These are phyloP conservation scores for Hypoxylon sp. DNA, from an alignment of 2,329 filamentous ascomycete genomes.

Conservation along the genomic window DNA sequence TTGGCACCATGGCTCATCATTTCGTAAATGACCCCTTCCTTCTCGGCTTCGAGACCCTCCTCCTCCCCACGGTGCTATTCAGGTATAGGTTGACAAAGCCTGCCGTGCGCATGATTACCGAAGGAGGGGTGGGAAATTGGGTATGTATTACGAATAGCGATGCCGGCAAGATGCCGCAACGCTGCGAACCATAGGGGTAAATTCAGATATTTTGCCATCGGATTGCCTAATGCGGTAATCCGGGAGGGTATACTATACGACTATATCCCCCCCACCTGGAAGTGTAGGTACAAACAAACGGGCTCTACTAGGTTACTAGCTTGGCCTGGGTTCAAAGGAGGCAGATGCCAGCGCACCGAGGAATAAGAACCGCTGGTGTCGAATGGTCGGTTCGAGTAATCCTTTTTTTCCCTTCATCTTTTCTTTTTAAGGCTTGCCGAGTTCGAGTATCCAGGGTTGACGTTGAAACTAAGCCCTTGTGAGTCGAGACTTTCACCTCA, in stretches of 20 bases:
- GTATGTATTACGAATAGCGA: constrained; percentile 24
- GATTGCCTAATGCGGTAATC: constrained; percentile 39
- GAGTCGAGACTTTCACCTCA: neutral
- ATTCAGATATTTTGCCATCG: constrained; percentile 37
- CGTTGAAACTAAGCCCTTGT: constrained; percentile 13
- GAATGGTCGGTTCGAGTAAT: constrained; percentile 13
- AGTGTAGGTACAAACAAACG: constrained; percentile 15
- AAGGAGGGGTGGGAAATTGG: constrained; percentile 27
- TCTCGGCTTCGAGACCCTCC: constrained; percentile 30
- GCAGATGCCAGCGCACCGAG: constrained; percentile 11
- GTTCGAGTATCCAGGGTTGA: too few species aligned
- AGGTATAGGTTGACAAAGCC: neutral
- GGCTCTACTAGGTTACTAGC: constrained; percentile 9
- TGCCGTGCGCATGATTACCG: constrained; percentile 27
- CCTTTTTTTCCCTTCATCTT: constrained; percentile 8
- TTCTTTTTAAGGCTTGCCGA: constrained; percentile 7
- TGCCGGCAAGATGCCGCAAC: too few species aligned
- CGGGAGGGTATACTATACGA: constrained; percentile 26
- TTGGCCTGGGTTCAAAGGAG: neutral
- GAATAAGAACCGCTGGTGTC: constrained; percentile 13
- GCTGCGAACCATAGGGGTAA: constrained; percentile 30
- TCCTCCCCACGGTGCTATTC: constrained; percentile 28
- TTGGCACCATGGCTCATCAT: constrained; percentile 26
- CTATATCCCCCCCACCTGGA: constrained; percentile 25
- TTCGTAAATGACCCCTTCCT: constrained; percentile 19